Evolutionary conservation across 768 basidiomycete species (phyloP), one percentile per base, ranked within the genome.

Genomic region (Leccinum sublutescens): DNA sequence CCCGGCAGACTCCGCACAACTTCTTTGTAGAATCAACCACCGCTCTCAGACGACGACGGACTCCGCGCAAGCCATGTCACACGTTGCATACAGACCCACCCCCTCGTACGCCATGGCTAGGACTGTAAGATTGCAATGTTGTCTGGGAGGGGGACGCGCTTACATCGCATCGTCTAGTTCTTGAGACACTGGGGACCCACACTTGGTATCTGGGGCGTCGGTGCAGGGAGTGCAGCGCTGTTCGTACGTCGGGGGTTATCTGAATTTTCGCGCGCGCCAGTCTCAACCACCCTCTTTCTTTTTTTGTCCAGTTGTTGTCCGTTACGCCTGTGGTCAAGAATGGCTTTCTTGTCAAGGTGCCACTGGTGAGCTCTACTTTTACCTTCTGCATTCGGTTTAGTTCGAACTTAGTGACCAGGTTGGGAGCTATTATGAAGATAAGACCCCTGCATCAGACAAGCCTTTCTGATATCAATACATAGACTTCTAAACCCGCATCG

Each of bases 321-420:
- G 89, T 90, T 51, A 93, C 91, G 1, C 92, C 92, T n/a, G 79
- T 92, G 47, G 88, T 94, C 63, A 88, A 84, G 75, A 85, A 86
- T 45, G 88, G 85, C 68, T 69, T 93, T 61, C 76, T 94, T 45
- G 72, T 82, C 61, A 90, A 92, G 66, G 74, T 89, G 38, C 92
- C 92, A 4, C 67, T 91, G 54, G 92, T 93, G 69, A 71, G 87
- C 74, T n/a, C 11, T 61, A 27, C 38, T 48, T 40, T 51, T 50
- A 49, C 54, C 48, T 59, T 21, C 29, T 48, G 31, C 29, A 19
- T 51, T 15, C 25, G 27, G 17, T 6, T 54, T 43, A 17, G 31
- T 43, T 53, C 14, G 19, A 54, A 56, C 27, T 58, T 54, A 29
- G 38, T 47, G 14, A 63, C 15, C 61, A 94, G 92, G 60, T 93